Evolutionary conservation across 2,329 filamentous ascomycete genomes (phyloP).

Genomic region (Claviceps africana): DNA sequence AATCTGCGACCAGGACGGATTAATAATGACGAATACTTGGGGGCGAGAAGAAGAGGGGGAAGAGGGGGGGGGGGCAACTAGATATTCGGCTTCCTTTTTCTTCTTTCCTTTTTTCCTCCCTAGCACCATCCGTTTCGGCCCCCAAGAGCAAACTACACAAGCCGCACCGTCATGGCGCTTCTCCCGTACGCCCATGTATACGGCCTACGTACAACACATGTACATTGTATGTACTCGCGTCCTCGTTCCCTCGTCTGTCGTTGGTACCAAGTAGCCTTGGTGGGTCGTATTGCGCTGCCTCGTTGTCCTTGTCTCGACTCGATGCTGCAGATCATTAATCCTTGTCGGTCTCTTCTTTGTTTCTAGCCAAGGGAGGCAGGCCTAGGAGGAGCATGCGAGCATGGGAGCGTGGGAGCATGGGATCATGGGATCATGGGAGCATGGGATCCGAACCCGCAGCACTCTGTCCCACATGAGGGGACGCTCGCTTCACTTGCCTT

Average conservation of each 20-base stretch:
- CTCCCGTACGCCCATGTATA: background rate
- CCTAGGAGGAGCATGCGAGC: too few relatives aligned
- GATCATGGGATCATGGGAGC: background rate
- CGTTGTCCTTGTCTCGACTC: background rate
- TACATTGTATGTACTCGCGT: background rate
- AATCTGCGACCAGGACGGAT: background rate
- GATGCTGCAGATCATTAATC: constrained; percentile 1
- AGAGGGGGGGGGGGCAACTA: background rate
- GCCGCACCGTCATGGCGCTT: background rate
- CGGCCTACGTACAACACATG: too few relatives aligned
- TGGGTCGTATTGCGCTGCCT: background rate
- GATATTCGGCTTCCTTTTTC: background rate
- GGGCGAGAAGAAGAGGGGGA: background rate
- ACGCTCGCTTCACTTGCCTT: background rate
- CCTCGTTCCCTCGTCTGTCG: background rate
- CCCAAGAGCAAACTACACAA: background rate
- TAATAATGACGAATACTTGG: background rate
- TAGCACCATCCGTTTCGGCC: background rate
- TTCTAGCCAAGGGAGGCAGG: background rate
- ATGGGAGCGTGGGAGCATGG: too few relatives aligned
- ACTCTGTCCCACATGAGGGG: background rate
- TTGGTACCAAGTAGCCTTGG: background rate
- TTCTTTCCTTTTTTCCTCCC: background rate
- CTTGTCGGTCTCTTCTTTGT: background rate
- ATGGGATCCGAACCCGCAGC: background rate